phyloP scores from a whole-genome alignment of 2,329 filamentous ascomycete genomes.

The Colletotrichum salicis region DNA sequence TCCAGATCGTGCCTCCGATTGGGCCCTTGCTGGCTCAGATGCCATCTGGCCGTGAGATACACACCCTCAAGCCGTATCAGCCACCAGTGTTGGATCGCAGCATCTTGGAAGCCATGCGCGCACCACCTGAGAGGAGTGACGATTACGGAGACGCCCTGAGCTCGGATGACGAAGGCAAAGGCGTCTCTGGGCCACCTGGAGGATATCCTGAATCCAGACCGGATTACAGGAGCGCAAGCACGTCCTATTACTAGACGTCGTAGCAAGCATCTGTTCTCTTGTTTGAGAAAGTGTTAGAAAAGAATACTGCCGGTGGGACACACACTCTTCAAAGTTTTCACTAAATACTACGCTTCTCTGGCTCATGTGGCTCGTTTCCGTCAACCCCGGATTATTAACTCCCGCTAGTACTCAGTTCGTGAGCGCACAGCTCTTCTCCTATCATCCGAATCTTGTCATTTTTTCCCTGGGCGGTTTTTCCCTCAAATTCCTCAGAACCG shows the following conservation, averaged over 20 bases:
- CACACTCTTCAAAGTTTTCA: constrained; percentile 12
- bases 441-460: constrained; percentile 15
- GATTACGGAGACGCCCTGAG: constrained; percentile 47
- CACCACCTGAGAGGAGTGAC: constrained; percentile 58
- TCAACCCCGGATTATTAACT: neutral
- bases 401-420: neutral
- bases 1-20: constrained; percentile 78
- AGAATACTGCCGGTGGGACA: constrained; percentile 6
- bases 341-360: constrained; percentile 27
- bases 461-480: constrained; percentile 6
- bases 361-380: neutral
- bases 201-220: constrained; percentile 60
- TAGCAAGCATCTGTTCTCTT: constrained; percentile 8
- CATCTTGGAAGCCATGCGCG: constrained; percentile 70
- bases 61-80: constrained; percentile 74
- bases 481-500: neutral
- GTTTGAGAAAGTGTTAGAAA: constrained; percentile 17
- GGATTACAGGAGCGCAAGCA: constrained; percentile 52
- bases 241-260: constrained; percentile 48
- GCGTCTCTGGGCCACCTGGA: constrained; percentile 52
- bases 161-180: constrained; percentile 51
- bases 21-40: constrained; percentile 80
- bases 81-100: constrained; percentile 73
- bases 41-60: constrained; percentile 89
- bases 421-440: neutral